phyloP scores from a whole-genome alignment of 106 monocot species.

The Iris macrosiphon region DNA sequence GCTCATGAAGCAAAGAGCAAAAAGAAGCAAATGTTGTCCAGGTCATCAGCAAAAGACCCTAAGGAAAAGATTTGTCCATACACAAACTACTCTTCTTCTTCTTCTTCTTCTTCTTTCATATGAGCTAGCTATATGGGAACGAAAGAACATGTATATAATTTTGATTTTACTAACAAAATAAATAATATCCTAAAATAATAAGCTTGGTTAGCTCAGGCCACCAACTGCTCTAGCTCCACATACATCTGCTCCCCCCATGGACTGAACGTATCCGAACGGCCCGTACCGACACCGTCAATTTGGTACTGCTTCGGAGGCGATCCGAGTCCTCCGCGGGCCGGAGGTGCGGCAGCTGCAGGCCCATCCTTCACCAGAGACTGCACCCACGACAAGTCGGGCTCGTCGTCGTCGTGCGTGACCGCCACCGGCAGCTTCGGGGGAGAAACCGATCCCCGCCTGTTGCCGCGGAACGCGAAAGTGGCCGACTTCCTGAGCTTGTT shows the following conservation, averaged over 20 bases:
- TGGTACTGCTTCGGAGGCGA: constrained; percentile 3
- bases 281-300: constrained; percentile 3
- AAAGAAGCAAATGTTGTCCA: no score
- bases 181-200: no score
- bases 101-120: no score
- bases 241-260: constrained; percentile 57
- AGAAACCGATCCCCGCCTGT: background rate
- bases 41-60: no score
- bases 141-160: no score
- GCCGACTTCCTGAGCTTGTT: constrained; percentile 71
- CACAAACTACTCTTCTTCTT: no score
- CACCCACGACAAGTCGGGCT: constrained; percentile 69
- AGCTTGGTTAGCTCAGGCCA: no score
- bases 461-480: constrained; percentile 50
- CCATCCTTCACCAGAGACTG: constrained; percentile 66
- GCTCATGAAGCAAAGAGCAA: no score
- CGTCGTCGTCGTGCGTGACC: constrained; percentile 4
- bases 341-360: constrained; percentile 4
- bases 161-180: no score
- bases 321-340: no score
- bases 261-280: constrained; percentile 15
- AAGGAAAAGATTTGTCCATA: no score
- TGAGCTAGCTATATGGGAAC: no score
- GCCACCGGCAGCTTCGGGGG: background rate
- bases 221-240: constrained; percentile 59